Percentiles rank a stretch among this genome's conserved stretches.
phyloP scores from a whole-genome alignment of 1,284 basidiomycete genomes.

The Tylopilus sp. region DNA sequence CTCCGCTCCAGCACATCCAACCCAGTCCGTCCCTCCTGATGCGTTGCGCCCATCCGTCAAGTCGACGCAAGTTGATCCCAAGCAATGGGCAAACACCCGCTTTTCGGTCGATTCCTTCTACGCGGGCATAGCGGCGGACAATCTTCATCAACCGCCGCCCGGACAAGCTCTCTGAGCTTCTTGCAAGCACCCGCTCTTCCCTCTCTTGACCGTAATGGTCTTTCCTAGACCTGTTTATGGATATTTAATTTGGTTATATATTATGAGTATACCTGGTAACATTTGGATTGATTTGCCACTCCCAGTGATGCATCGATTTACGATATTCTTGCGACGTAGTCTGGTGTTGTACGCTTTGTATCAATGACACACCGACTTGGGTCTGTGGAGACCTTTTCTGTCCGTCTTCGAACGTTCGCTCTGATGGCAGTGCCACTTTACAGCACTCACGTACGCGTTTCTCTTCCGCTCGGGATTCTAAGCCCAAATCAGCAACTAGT shows the following conservation, averaged over 20 bases:
- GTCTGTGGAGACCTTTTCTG: no score
- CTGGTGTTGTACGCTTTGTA: slow-evolving; percentile 6
- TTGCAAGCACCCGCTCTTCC: not conserved
- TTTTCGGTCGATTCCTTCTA: slow-evolving; percentile 35
- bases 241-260: no score
- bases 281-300: slow-evolving; percentile 9
- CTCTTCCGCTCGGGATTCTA: no score
- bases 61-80: not conserved
- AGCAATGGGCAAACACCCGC: slow-evolving; percentile 14
- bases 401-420: no score
- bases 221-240: slow-evolving; percentile 2
- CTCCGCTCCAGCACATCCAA: slow-evolving; percentile 3
- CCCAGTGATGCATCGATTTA: slow-evolving; percentile 8
- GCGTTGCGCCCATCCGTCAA: slow-evolving; percentile 20
- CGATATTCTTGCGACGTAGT: slow-evolving; percentile 4
- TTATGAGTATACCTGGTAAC: slow-evolving; percentile 22
- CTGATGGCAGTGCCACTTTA: not conserved
- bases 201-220: not conserved
- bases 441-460: no score
- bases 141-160: not conserved
- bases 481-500: no score
- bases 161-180: slow-evolving; percentile 23
- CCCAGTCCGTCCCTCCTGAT: slow-evolving; percentile 10
- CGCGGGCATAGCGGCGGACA: slow-evolving; percentile 21
- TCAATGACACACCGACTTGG: not conserved